A percentile compares a stretch with the other conserved stretches of the same genome.
phyloP scores from a whole-genome alignment of 805 yeast species.

The Candida koratica region DNA sequence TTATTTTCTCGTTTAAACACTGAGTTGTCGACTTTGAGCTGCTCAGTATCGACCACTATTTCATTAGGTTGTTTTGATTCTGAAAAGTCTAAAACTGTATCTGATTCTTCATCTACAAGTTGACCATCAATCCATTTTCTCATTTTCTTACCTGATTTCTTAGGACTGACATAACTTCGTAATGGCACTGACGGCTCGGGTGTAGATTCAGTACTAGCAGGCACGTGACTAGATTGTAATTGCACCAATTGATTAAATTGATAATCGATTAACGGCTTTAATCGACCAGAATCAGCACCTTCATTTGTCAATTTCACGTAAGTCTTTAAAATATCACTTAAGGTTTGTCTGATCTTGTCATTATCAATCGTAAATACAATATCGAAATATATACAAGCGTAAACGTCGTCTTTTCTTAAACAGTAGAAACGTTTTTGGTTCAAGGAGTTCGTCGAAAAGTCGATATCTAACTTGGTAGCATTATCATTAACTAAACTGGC shows the following conservation, averaged over 20 bases:
- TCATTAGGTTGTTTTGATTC: slow-evolving; percentile 16
- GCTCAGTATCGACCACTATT: slow-evolving; percentile 8
- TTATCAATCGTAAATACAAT: slow-evolving; percentile 36
- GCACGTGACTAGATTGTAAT: slow-evolving; percentile 17
- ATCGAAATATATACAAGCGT: slow-evolving; percentile 39
- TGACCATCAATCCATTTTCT: slow-evolving; percentile 42
- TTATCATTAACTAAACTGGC: slow-evolving; percentile 34
- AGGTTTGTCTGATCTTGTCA: slow-evolving; percentile 32
- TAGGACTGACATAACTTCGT: not conserved
- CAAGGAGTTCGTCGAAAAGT: slow-evolving; percentile 29
- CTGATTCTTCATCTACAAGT: slow-evolving; percentile 25
- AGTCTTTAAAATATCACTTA: slow-evolving; percentile 31
- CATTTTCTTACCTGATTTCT: slow-evolving; percentile 25
- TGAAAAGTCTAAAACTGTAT: slow-evolving; percentile 31
- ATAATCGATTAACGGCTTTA: slow-evolving; percentile 32
- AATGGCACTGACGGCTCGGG: not conserved
- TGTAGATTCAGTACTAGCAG: not conserved
- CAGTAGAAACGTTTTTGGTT: slow-evolving; percentile 36
- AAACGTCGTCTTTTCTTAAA: slow-evolving; percentile 22
- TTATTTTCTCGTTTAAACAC: slow-evolving; percentile 37
- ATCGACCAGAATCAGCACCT: slow-evolving; percentile 25
- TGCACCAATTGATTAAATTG: slow-evolving; percentile 38
- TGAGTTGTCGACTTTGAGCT: slow-evolving; percentile 23
- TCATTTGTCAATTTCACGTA: slow-evolving; percentile 16
- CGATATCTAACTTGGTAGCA: slow-evolving; percentile 26